Evolutionary conservation across 768 basidiomycete species (phyloP).

Genomic region (Tephrocybe rancida): DNA sequence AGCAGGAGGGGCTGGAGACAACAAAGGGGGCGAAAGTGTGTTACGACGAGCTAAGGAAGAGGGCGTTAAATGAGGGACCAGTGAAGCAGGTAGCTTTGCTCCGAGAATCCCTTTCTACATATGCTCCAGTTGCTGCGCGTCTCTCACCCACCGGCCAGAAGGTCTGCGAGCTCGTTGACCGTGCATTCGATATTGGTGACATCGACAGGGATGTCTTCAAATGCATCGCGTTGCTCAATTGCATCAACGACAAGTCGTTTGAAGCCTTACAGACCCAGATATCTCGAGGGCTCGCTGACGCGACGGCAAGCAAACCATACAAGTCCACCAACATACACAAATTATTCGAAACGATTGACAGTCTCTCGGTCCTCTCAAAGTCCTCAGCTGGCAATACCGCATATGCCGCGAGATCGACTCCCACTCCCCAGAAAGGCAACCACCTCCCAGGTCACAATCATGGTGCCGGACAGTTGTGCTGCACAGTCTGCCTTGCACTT

Average conservation of each 20-base stretch:
- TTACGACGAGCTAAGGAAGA: slow-evolving; percentile 5
- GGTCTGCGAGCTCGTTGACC: slow-evolving; percentile 3
- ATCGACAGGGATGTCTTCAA: slow-evolving; percentile 16
- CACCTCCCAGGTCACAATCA: not conserved
- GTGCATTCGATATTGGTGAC: slow-evolving; percentile 11
- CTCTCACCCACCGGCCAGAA: not conserved
- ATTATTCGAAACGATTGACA: slow-evolving; percentile 1
- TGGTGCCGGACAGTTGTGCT: not conserved
- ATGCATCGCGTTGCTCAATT: slow-evolving; percentile 12
- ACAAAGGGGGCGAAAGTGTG: not conserved
- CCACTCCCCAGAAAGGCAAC: not conserved
- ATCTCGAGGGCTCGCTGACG: slow-evolving; percentile 9
- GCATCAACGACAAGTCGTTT: slow-evolving; percentile 5
- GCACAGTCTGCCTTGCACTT: slow-evolving; percentile 13
- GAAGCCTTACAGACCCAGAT: slow-evolving; percentile 11
- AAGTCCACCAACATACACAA: slow-evolving; percentile 2
- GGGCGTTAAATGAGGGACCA: slow-evolving; percentile 20
- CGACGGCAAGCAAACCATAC: slow-evolving; percentile 7
- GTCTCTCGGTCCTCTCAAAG: not conserved
- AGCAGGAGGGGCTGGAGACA: not conserved
- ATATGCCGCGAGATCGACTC: not conserved
- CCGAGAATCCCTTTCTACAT: slow-evolving; percentile 13
- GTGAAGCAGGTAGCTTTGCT: slow-evolving; percentile 19
- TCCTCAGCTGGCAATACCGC: not conserved
- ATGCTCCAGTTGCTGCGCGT: not conserved